Conservation (phyloP, 257 asterid genomes). For the Solanum phureja region DNA sequence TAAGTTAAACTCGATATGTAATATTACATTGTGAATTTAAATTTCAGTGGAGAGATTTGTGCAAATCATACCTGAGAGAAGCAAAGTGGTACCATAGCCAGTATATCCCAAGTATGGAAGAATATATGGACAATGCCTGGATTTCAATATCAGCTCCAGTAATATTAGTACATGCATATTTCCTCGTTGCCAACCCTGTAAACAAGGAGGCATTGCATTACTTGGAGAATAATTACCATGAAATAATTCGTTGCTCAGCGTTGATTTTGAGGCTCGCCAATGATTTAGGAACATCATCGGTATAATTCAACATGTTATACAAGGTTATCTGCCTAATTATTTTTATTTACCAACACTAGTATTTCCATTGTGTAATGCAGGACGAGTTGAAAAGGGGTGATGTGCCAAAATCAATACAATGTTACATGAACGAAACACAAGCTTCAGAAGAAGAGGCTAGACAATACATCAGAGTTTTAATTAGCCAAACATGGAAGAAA, state of each 20-base stretch:
- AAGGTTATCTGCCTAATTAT: background rate
- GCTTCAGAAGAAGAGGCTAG: constrained; percentile 18
- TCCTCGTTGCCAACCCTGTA: constrained; percentile 24
- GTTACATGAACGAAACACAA: constrained; percentile 38
- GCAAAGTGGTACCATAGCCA: constrained; percentile 30
- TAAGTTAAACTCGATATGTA: background rate
- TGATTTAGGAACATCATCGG: constrained; percentile 49
- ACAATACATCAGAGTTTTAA: background rate
- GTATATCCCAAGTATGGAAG: constrained; percentile 24
- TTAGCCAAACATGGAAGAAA: constrained; percentile 24
- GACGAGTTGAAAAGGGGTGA: constrained; percentile 17
- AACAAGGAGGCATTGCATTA: constrained; percentile 8
- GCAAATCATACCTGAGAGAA: constrained; percentile 13
- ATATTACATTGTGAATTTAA: background rate
- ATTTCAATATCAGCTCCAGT: constrained; percentile 25
- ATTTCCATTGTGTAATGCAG: background rate
- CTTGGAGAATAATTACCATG: constrained; percentile 13
- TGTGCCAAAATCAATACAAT: constrained; percentile 22
- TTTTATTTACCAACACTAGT: background rate
- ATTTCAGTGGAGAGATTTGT: constrained; percentile 25
- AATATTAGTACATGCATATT: constrained; percentile 22
- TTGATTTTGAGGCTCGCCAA: constrained; percentile 31
- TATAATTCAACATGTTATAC: background rate
- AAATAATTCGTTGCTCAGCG: constrained; percentile 19
- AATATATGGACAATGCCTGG: constrained; percentile 30